Base-by-base conservation (phyloP, 2,329 filamentous ascomycete species). In the Pseudopyrenochaeta lycopersici region DNA sequence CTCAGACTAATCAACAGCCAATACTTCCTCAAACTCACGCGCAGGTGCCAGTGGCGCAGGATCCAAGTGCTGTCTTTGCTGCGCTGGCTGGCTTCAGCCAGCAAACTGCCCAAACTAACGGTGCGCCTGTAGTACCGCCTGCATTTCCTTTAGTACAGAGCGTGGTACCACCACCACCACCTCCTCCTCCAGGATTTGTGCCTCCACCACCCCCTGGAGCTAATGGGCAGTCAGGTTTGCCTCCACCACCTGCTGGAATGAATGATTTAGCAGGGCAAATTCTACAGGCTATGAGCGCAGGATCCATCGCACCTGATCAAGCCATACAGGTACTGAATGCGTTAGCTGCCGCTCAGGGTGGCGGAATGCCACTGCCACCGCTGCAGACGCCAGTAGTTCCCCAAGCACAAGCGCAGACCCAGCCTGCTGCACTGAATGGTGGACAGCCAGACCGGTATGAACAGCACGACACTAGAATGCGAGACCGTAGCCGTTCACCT, bases 401-500 rank as follows among this genome's bases (percentile, higher is more conserved):
- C 18, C 63, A 62, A 27, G 41, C 44, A 29, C 65, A 62, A 35
- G 32, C 54, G 17, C 63, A 58, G 12, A 42, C 42, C 32, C 69
- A 65, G 46, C 51, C 54, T 21, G 46, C 46, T 46, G 45, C 49
- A 39, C 62, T 64, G 17, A 69, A 64, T 46, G 60, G 63, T 54
- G 49, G 43, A 32, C 66, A 66, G 39, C 53, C 50, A 53, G 62
- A 70, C 17, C 60, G 66, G 29, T 68, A 62, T 70, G 70, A 72
- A 27, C 68, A 69, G 32, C 65, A 69, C 55, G 67, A 67, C 46
- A 64, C 55, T 64, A 74, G 69, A 61, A 70, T 70, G 58, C 71
- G 72, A 56, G 71, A 75, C 41, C 71, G 71, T 62, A 72, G 70
- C 61, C 91, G 92, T 45, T 75, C 72, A 18, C 72, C 72, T 62